Conservation (phyloP, 1,139 yeast genomes). For the Candida pseudoviswanathii region DNA sequence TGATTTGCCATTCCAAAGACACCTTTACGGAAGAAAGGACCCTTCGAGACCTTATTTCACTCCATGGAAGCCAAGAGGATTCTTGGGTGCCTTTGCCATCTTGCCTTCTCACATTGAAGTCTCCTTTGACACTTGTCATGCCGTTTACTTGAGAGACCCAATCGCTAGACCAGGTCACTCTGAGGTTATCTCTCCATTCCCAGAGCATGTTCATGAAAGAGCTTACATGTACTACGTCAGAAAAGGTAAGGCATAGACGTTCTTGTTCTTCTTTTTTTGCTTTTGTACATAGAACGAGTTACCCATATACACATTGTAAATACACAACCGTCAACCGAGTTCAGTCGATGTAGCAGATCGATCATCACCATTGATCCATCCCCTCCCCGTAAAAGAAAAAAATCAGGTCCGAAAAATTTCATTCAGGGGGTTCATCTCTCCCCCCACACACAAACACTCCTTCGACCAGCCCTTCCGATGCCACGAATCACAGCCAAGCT, state of each 20-base stretch:
- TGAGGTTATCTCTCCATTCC: conserved; percentile 91
- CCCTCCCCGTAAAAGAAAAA: background rate
- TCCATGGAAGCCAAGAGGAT: conserved; percentile 96
- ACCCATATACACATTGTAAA: conserved; percentile 5
- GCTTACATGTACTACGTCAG: conserved; percentile 94
- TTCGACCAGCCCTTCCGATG: conserved; percentile 19
- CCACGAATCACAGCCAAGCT: conserved; percentile 33
- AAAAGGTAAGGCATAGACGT: conserved; percentile 56
- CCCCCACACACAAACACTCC: too few species aligned
- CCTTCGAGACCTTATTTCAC: conserved; percentile 84
- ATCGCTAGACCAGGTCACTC: conserved; percentile 97
- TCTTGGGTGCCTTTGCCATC: conserved; percentile 88
- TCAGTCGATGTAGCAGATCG: too few species aligned
- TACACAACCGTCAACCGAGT: background rate
- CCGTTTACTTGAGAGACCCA: conserved; percentile 93
- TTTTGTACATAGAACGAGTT: conserved; percentile 11
- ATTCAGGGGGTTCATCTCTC: too few species aligned
- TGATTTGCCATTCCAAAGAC: conserved; percentile 72
- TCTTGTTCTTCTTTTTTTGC: background rate
- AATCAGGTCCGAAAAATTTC: background rate
- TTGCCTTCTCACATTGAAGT: conserved; percentile 91
- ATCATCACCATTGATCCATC: too few species aligned
- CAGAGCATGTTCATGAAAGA: conserved; percentile 82
- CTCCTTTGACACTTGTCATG: conserved; percentile 90
- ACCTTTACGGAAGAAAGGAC: conserved; percentile 77